Percentiles rank a stretch among this genome's conserved stretches.
Conservation (phyloP, 352 stramenopile genomes). For the Pythium insidiosum region DNA sequence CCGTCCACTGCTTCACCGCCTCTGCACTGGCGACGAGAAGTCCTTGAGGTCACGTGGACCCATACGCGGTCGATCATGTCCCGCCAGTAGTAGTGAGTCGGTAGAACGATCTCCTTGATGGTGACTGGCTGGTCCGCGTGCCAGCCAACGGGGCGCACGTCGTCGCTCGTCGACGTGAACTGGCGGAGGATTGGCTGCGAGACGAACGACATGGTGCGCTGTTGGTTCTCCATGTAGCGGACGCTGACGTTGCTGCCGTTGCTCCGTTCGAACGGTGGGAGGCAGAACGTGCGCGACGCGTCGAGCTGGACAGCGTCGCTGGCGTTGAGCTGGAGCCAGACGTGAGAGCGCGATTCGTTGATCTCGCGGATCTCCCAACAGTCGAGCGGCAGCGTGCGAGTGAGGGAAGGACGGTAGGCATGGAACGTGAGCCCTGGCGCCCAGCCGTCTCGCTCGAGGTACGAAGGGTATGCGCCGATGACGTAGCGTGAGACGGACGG, state of each 20-base stretch:
- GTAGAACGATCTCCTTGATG: background rate
- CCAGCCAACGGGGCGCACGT: constrained; percentile 5
- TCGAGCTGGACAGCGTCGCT: background rate
- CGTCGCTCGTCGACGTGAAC: background rate
- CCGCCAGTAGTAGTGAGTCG: constrained; percentile 11
- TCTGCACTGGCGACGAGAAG: background rate
- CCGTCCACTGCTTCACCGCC: background rate
- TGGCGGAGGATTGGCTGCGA: constrained; percentile 3
- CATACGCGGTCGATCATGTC: constrained; percentile 2
- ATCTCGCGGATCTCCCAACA: constrained; percentile 8
- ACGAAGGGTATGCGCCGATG: constrained; percentile 6
- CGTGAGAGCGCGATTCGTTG: background rate
- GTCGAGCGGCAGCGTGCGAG: background rate
- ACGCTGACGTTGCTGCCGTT: background rate
- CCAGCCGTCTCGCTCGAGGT: constrained; percentile 4
- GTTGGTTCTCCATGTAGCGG: constrained; percentile 3
- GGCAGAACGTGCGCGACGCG: constrained; percentile 1
- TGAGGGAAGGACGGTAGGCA: constrained; percentile 1
- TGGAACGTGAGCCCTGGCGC: constrained; percentile 7
- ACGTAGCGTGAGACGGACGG: constrained; percentile 6
- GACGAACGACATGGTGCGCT: constrained; percentile 6
- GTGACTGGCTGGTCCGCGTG: background rate
- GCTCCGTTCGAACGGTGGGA: background rate
- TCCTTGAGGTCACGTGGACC: background rate
- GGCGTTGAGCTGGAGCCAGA: constrained; percentile 1